A percentile compares a stretch with the other conserved stretches of the same genome.
Conservation (phyloP, 2,329 filamentous ascomycete genomes). For the Domatiomyces globalis region DNA sequence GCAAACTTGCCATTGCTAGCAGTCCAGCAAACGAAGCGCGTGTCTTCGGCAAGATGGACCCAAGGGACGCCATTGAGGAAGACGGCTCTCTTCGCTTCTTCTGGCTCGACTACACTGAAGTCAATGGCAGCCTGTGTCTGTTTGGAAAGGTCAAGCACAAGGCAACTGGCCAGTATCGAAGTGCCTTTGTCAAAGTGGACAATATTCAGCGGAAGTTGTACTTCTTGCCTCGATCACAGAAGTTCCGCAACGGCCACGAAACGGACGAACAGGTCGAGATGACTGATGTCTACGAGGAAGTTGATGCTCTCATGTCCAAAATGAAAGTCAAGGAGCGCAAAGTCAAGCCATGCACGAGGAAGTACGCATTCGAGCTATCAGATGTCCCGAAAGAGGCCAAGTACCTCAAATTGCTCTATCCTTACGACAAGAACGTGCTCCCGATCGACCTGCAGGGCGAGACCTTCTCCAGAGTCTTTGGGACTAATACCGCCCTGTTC, state of each 20-base stretch:
- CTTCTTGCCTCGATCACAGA: slow-evolving; percentile 67
- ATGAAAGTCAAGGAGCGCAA: slow-evolving; percentile 81
- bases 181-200: slow-evolving; percentile 91
- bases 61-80: slow-evolving; percentile 76
- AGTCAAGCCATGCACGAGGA: slow-evolving; percentile 76
- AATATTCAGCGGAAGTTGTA: slow-evolving; percentile 86
- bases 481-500: slow-evolving; percentile 82
- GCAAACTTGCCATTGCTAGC: slow-evolving; percentile 64
- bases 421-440: slow-evolving; percentile 68
- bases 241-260: slow-evolving; percentile 45
- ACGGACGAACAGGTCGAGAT: slow-evolving; percentile 71
- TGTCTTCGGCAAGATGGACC: slow-evolving; percentile 64
- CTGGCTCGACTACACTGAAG: slow-evolving; percentile 91
- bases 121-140: slow-evolving; percentile 79
- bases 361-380: slow-evolving; percentile 88
- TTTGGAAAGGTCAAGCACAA: slow-evolving; percentile 96
- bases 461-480: slow-evolving; percentile 89
- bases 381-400: slow-evolving; percentile 76
- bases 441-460: slow-evolving; percentile 60
- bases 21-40: slow-evolving; percentile 51
- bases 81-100: slow-evolving; percentile 89
- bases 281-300: slow-evolving; percentile 78
- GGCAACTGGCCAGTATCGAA: slow-evolving; percentile 61
- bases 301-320: slow-evolving; percentile 75
- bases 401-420: slow-evolving; percentile 92